phyloP scores from a whole-genome alignment of 2,329 filamentous ascomycete genomes.

The Aspergillus neoniger region DNA sequence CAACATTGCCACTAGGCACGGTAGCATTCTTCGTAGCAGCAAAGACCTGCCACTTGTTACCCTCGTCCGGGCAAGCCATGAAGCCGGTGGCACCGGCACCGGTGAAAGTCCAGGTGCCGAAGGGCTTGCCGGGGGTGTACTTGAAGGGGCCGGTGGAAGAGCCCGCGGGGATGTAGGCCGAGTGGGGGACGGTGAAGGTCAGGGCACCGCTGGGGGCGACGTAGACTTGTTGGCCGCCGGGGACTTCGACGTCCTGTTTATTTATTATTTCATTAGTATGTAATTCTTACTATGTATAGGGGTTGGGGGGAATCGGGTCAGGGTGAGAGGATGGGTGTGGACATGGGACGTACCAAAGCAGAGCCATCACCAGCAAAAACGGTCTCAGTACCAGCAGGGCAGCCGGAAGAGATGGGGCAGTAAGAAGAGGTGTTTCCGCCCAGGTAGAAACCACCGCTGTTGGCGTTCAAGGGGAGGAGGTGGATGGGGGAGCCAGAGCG shows the following conservation, averaged over 20 bases:
- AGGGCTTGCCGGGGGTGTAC: conserved; percentile 33
- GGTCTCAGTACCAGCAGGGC: conserved; percentile 52
- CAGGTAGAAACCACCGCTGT: conserved; percentile 53
- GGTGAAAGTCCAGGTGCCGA: conserved; percentile 34
- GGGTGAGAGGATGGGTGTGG: background rate
- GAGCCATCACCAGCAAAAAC: conserved; percentile 46
- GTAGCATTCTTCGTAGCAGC: conserved; percentile 43
- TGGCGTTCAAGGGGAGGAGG: conserved; percentile 49
- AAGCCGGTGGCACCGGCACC: conserved; percentile 43
- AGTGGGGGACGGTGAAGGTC: conserved; percentile 61
- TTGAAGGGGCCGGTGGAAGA: conserved; percentile 55
- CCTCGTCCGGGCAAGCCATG: conserved; percentile 46
- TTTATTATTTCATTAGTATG: no score
- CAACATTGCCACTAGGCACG: conserved; percentile 41
- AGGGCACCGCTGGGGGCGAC: conserved; percentile 57
- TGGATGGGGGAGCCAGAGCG: conserved; percentile 55
- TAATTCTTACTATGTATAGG: background rate
- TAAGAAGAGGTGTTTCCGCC: conserved; percentile 51
- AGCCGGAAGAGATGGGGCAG: conserved; percentile 49
- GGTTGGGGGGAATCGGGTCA: background rate
- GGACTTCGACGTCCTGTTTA: conserved; percentile 54
- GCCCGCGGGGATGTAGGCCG: conserved; percentile 53
- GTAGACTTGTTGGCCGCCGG: conserved; percentile 65
- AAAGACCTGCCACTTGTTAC: conserved; percentile 45
- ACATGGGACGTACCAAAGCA: conserved; percentile 19